A percentile compares a stretch with the other conserved stretches of the same genome.
Conservation (phyloP, 1,139 yeast genomes). For the Williopsis jadinii region DNA sequence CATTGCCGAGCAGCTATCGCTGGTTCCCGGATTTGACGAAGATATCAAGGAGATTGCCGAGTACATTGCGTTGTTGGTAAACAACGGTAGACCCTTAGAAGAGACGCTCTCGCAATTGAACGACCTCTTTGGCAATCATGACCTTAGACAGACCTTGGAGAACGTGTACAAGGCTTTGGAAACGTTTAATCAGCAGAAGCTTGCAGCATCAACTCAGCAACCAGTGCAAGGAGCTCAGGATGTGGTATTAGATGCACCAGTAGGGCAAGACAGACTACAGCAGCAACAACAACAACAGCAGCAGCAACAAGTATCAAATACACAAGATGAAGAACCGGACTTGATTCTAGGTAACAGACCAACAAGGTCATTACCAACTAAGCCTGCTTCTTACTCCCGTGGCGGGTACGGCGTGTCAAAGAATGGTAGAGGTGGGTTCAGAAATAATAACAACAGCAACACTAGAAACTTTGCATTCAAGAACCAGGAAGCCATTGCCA, state of each 20-base stretch:
- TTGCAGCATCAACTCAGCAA: slow-evolving; percentile 9
- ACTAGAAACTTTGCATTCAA: slow-evolving; percentile 18
- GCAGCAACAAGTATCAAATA: slow-evolving; percentile 11
- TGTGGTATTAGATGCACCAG: too few species aligned
- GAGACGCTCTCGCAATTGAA: slow-evolving; percentile 62
- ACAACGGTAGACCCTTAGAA: slow-evolving; percentile 58
- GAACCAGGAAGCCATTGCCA: slow-evolving; percentile 19
- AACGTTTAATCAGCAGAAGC: slow-evolving; percentile 31
- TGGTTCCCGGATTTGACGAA: slow-evolving; percentile 38
- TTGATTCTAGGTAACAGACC: slow-evolving; percentile 2
- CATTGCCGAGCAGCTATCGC: slow-evolving; percentile 27
- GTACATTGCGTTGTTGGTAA: slow-evolving; percentile 64
- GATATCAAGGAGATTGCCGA: slow-evolving; percentile 80
- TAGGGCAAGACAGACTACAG: too few species aligned
- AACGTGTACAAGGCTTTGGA: slow-evolving; percentile 52
- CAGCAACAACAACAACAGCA: slow-evolving; percentile 13
- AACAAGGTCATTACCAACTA: slow-evolving; percentile 13
- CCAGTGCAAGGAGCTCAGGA: not conserved
- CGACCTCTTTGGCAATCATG: slow-evolving; percentile 57
- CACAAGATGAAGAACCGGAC: not conserved
- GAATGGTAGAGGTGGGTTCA: slow-evolving; percentile 8
- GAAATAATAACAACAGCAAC: slow-evolving; percentile 2
- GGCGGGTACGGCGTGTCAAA: slow-evolving; percentile 7
- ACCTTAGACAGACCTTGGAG: slow-evolving; percentile 40
- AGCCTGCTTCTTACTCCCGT: slow-evolving; percentile 17